phyloP scores from a whole-genome alignment of 2,329 filamentous ascomycete species.

The Diaporthe destruens region DNA sequence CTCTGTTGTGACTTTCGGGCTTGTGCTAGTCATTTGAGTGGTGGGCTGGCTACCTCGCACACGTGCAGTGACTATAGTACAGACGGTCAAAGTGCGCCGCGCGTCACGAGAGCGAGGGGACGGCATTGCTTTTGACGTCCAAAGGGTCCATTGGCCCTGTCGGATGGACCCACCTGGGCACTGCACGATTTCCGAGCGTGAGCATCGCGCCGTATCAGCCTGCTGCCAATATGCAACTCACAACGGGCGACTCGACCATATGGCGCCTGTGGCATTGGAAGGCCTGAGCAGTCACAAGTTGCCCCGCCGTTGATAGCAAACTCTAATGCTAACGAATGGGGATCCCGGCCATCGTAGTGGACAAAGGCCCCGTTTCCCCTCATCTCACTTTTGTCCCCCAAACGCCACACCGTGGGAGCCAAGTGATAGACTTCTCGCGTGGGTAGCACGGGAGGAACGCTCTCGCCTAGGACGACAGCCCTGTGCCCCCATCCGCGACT shows the following conservation, averaged over 20 bases:
- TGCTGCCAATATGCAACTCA: not conserved
- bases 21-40: not conserved
- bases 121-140: not conserved
- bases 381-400: not conserved
- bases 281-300: not conserved
- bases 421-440: conserved; percentile 2
- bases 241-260: not conserved
- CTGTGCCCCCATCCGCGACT: conserved; percentile 9
- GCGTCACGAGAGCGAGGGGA: not conserved
- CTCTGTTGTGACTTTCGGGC: not conserved
- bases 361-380: not conserved
- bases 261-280: not conserved
- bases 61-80: not conserved
- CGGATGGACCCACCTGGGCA: not conserved
- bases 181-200: not conserved
- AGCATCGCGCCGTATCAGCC: not conserved
- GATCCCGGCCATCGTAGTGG: not conserved
- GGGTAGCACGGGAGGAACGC: conserved; percentile 18
- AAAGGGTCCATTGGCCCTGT: not conserved
- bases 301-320: conserved; percentile 8
- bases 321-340: conserved; percentile 3
- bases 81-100: not conserved
- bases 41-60: not conserved
- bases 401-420: conserved; percentile 19
- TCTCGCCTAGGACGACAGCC: conserved; percentile 8